phyloP scores from a whole-genome alignment of 2,329 filamentous ascomycete genomes.

The Talaromyces sp. region DNA sequence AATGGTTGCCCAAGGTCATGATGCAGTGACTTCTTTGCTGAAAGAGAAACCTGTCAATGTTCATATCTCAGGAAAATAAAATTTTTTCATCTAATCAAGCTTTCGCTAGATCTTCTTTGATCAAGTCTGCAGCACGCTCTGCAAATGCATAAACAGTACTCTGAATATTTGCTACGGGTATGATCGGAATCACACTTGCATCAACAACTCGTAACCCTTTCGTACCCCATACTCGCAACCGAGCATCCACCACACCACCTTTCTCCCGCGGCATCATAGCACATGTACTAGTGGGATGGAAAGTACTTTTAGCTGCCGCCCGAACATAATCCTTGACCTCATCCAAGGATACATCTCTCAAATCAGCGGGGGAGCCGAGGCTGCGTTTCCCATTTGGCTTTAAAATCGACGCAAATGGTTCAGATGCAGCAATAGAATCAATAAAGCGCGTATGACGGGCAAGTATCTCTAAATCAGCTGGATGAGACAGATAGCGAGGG shows the following conservation, averaged over 20 bases:
- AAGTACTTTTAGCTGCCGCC: conserved; percentile 23
- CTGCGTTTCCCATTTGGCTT: conserved; percentile 15
- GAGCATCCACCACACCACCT: conserved; percentile 33
- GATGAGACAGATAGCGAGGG: conserved; percentile 48
- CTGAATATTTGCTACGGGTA: conserved; percentile 40
- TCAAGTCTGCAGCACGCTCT: conserved; percentile 34
- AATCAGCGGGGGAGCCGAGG: conserved; percentile 7
- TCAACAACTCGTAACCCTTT: conserved; percentile 35
- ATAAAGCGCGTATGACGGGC: conserved; percentile 30
- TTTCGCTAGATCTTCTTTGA: conserved; percentile 9
- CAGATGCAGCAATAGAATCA: conserved; percentile 24
- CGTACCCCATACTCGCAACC: conserved; percentile 33
- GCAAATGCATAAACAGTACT: conserved; percentile 39
- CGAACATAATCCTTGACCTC: conserved; percentile 24
- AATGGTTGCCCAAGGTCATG: no score
- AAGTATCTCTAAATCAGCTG: conserved; percentile 48
- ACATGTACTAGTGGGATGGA: conserved; percentile 28
- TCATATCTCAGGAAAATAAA: no score
- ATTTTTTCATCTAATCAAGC: no score
- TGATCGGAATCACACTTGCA: conserved; percentile 38
- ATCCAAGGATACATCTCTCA: conserved; percentile 18
- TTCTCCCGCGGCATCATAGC: conserved; percentile 28
- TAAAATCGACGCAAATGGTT: conserved; percentile 22
- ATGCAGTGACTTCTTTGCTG: no score
- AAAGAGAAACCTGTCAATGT: no score